Conservation (phyloP, 1,139 yeast genomes). For the Taphrina communis region DNA sequence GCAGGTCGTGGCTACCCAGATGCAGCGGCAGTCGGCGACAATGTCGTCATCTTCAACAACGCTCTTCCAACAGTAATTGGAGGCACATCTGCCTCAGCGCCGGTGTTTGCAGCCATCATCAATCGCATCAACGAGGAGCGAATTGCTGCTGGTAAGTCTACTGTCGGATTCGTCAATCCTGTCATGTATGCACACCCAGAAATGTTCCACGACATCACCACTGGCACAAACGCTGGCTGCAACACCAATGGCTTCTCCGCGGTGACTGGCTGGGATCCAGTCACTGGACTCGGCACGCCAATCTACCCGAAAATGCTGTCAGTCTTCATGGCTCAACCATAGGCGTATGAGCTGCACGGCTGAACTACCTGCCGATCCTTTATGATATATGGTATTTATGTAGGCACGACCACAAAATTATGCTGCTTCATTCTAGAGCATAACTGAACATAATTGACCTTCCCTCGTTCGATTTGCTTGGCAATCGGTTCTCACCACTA, state of each 20-base stretch:
- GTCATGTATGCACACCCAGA: conserved; percentile 18
- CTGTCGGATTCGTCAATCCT: conserved; percentile 33
- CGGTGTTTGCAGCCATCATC: conserved; percentile 16
- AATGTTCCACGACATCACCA: conserved; percentile 24
- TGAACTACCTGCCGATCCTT: no score
- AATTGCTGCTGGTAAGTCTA: conserved; percentile 14
- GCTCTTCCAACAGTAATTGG: conserved; percentile 7
- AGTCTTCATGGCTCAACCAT: conserved; percentile 3
- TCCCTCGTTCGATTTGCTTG: no score
- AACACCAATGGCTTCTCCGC: conserved; percentile 32
- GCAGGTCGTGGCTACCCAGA: conserved; percentile 27
- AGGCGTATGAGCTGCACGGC: no score
- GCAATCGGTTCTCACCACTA: no score
- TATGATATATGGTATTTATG: no score
- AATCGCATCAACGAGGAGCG: conserved; percentile 20
- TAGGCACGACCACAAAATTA: no score
- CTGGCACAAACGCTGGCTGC: conserved; percentile 28
- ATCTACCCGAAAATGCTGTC: conserved; percentile 17
- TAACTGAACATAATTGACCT: no score
- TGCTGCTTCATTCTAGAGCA: no score
- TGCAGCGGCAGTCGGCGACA: conserved; percentile 30
- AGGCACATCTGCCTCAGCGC: conserved; percentile 38
- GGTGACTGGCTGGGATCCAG: conserved; percentile 32
- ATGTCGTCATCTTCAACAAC: conserved; percentile 13
- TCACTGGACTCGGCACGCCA: conserved; percentile 35